phyloP scores from a whole-genome alignment of 371 early-diverging fungal genomes.

The Mortierella sp. region DNA sequence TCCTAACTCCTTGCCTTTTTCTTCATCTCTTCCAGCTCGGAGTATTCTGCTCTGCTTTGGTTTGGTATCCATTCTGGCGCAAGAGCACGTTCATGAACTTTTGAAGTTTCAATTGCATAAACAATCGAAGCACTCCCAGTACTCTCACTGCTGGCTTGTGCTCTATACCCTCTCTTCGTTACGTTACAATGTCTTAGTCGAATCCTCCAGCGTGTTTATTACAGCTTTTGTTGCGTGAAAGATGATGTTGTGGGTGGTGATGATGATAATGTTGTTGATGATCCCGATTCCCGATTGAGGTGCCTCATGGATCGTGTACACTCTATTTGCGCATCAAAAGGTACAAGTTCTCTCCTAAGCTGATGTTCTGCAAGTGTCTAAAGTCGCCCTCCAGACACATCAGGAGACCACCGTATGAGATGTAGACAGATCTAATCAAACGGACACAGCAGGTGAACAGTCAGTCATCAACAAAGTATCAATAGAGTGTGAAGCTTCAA shows the following conservation, averaged over 20 bases:
- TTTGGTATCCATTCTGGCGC: constrained; percentile 54
- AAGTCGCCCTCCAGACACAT: constrained; percentile 92
- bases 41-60: constrained; percentile 46
- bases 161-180: background rate
- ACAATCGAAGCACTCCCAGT: too few species aligned
- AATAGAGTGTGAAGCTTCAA: too few species aligned
- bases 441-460: constrained; percentile 1
- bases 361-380: constrained; percentile 83
- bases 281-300: background rate
- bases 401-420: constrained; percentile 94
- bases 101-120: constrained; percentile 3
- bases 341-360: constrained; percentile 88
- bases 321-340: constrained; percentile 86
- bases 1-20: too few species aligned
- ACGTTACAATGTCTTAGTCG: background rate
- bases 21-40: constrained; percentile 19
- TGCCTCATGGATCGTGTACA: background rate
- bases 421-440: constrained; percentile 74
- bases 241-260: background rate
- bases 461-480: too few species aligned
- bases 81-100: constrained; percentile 54
- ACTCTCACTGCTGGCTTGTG: too few species aligned
- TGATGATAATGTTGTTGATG: background rate
- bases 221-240: background rate
- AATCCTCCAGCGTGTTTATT: background rate